phyloP scores from a whole-genome alignment of 202 grass and related monocot species.

The Carex arenaria region DNA sequence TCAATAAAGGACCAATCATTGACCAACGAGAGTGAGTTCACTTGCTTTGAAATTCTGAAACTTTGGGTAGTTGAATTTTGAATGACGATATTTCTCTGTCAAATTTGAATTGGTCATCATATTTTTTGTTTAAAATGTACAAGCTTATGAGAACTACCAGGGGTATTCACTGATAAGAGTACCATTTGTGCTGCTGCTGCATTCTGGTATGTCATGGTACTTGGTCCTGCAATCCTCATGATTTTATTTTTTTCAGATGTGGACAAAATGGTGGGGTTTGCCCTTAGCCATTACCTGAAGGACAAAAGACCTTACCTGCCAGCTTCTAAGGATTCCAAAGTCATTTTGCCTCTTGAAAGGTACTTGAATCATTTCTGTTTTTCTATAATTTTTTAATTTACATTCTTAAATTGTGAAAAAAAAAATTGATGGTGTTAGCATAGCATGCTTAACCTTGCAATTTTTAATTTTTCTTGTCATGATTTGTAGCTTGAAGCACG shows the following conservation, averaged over 20 bases:
- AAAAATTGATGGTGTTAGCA: neutral
- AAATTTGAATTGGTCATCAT: neutral
- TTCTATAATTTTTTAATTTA: constrained; percentile 11
- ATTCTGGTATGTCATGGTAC: neutral
- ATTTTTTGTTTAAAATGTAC: neutral
- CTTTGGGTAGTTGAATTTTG: neutral
- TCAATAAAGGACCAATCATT: constrained; percentile 91
- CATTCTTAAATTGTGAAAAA: neutral
- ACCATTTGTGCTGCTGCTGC: neutral
- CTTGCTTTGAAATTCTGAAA: constrained; percentile 13
- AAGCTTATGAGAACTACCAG: neutral
- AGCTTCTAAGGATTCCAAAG: constrained; percentile 65
- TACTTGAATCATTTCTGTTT: constrained; percentile 22
- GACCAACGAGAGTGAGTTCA: constrained; percentile 88
- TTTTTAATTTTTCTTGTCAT: constrained; percentile 15
- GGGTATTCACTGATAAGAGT: neutral
- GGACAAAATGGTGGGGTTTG: constrained; percentile 92
- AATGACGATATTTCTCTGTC: neutral
- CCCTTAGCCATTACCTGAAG: constrained; percentile 89
- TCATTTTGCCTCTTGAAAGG: constrained; percentile 63
- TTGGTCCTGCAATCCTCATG: neutral
- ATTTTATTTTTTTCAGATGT: constrained; percentile 53
- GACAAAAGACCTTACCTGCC: constrained; percentile 47
- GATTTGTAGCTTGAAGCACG: constrained; percentile 72
- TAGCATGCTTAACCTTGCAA: neutral